Evolutionary conservation across 176 grass and related monocot genomes (phyloP).

Genomic region (Avena atlantica): DNA sequence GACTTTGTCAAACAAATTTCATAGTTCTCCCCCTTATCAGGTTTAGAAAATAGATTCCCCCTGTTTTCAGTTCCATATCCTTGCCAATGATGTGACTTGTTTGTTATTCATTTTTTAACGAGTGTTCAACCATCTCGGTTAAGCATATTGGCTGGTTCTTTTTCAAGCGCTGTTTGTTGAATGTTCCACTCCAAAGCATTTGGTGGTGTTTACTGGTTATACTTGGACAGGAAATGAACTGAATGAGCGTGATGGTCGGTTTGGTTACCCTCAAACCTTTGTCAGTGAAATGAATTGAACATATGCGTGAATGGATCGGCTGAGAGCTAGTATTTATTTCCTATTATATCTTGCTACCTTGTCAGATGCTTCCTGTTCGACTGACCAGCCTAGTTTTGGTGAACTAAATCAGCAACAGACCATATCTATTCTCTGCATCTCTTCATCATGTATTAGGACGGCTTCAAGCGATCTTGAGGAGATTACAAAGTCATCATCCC

Average conservation of each 20-base stretch:
- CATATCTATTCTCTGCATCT: background rate
- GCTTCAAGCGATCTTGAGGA: too few relatives aligned
- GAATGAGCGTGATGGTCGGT: background rate
- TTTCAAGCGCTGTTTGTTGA: background rate
- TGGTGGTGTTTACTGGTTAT: background rate
- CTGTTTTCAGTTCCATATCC: background rate
- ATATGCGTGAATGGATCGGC: background rate
- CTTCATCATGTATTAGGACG: too few relatives aligned
- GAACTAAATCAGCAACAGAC: background rate
- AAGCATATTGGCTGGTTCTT: background rate
- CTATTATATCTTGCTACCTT: too few relatives aligned
- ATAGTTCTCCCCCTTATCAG: background rate
- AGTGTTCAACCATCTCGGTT: background rate
- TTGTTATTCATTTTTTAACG: background rate
- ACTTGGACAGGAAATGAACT: background rate
- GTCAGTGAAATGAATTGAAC: too few relatives aligned
- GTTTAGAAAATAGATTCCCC: background rate
- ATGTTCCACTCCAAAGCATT: background rate
- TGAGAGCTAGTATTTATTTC: background rate
- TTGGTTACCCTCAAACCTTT: too few relatives aligned
- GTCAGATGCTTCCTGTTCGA: too few relatives aligned
- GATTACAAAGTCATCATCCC: too few relatives aligned
- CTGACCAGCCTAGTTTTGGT: background rate
- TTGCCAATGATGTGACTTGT: background rate
- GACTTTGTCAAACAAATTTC: constrained; percentile 18